Evolutionary conservation across 495 filamentous ascomycete species (phyloP).

Genomic region (Daldinia caldariorum): DNA sequence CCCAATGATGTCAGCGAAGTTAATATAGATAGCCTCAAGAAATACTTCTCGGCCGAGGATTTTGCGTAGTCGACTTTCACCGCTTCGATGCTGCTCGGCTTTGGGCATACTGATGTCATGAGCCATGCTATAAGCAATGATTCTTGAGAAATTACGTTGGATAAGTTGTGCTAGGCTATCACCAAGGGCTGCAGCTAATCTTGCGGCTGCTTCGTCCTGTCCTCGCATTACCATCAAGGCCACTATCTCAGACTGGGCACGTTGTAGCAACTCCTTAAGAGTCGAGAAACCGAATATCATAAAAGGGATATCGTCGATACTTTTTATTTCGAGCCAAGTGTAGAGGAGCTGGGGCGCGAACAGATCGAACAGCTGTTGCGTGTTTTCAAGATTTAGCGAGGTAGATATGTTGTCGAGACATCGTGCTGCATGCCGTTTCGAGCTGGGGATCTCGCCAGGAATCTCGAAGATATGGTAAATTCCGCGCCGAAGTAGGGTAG

Average conservation of each 20-base stretch:
- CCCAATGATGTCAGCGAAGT: slow-evolving; percentile 81
- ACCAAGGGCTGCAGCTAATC: slow-evolving; percentile 67
- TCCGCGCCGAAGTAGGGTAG: slow-evolving; percentile 79
- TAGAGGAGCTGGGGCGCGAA: slow-evolving; percentile 93
- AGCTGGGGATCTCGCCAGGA: slow-evolving; percentile 71
- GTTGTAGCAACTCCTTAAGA: slow-evolving; percentile 72
- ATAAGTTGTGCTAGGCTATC: slow-evolving; percentile 66
- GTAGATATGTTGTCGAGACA: slow-evolving; percentile 74
- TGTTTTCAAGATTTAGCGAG: slow-evolving; percentile 68
- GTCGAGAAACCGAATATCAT: slow-evolving; percentile 79
- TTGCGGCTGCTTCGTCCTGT: slow-evolving; percentile 68
- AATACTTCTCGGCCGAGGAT: slow-evolving; percentile 74
- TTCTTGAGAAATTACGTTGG: slow-evolving; percentile 76
- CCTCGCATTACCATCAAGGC: slow-evolving; percentile 87
- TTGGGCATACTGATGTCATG: slow-evolving; percentile 74
- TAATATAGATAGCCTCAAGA: slow-evolving; percentile 64
- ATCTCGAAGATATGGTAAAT: slow-evolving; percentile 95
- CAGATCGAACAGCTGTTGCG: slow-evolving; percentile 79
- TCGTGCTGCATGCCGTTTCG: slow-evolving; percentile 72
- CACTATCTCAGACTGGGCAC: slow-evolving; percentile 81
- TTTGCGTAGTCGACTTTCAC: slow-evolving; percentile 74
- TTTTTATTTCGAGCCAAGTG: slow-evolving; percentile 80
- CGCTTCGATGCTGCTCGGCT: slow-evolving; percentile 64
- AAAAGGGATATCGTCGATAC: slow-evolving; percentile 76
- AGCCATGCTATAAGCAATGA: slow-evolving; percentile 84